These are phyloP conservation scores for Schrenkiella parvula DNA, from an alignment of 345 rosid genomes.

Conservation along the genomic window DNA sequence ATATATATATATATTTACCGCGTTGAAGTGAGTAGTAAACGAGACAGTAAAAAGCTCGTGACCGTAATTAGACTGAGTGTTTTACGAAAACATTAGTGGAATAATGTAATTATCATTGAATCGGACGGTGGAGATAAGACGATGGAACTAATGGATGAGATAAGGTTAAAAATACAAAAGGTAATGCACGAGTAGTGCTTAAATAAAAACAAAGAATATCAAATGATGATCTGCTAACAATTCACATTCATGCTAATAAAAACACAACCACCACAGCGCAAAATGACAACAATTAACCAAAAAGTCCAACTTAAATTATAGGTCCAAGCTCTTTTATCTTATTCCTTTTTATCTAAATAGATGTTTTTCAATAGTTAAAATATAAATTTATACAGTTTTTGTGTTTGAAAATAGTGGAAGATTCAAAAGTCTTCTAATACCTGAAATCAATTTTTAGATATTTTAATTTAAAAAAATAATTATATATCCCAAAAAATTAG, in stretches of 20 bases:
- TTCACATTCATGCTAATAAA: slow-evolving; percentile 20
- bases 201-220: slow-evolving; percentile 2
- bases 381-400: background rate
- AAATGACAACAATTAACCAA: slow-evolving; percentile 7
- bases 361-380: background rate
- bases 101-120: slow-evolving; percentile 8
- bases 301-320: background rate
- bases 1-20: background rate
- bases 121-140: slow-evolving; percentile 20
- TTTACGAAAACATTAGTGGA: background rate
- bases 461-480: too few species aligned
- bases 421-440: too few species aligned
- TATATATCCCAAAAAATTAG: too few species aligned
- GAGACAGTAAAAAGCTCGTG: background rate
- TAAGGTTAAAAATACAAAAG: slow-evolving; percentile 10
- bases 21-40: background rate
- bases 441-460: too few species aligned
- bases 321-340: background rate
- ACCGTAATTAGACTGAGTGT: background rate
- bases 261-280: slow-evolving; percentile 33
- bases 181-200: slow-evolving; percentile 29
- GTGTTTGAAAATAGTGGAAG: too few species aligned
- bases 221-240: slow-evolving; percentile 4
- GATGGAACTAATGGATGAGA: slow-evolving; percentile 17
- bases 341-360: background rate